Percentiles rank a stretch among this genome's conserved stretches.
Conservation (phyloP, 1,284 basidiomycete species). For the Leucoagaricus sp. region DNA sequence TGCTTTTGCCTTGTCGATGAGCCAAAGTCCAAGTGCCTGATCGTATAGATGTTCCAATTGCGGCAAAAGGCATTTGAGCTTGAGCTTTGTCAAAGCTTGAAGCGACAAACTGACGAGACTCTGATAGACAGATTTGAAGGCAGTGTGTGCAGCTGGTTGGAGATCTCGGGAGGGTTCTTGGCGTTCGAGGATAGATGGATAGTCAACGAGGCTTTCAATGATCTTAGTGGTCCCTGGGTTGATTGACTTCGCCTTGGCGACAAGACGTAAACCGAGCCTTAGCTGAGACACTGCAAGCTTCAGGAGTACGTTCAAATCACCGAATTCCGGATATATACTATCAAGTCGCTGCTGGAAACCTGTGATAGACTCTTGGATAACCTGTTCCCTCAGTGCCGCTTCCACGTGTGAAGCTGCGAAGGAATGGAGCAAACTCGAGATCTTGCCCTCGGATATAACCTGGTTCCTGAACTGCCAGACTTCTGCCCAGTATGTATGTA, state of each 20-base stretch:
- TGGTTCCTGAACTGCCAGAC: constrained; percentile 70
- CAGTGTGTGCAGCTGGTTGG: constrained; percentile 43
- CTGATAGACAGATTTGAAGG: constrained; percentile 47
- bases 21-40: constrained; percentile 80
- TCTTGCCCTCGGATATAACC: constrained; percentile 48
- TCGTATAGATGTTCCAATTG: constrained; percentile 62
- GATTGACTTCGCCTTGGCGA: constrained; percentile 18
- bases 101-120: constrained; percentile 33
- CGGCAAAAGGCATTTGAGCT: neutral
- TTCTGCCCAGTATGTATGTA: constrained; percentile 85
- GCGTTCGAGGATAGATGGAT: constrained; percentile 48
- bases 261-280: constrained; percentile 75
- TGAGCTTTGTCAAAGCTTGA: constrained; percentile 23
- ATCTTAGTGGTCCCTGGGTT: constrained; percentile 21
- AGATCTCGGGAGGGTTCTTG: constrained; percentile 17
- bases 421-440: constrained; percentile 40
- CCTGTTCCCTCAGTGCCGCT: constrained; percentile 52
- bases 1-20: constrained; percentile 75
- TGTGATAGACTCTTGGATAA: constrained; percentile 65
- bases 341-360: constrained; percentile 65
- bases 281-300: constrained; percentile 67
- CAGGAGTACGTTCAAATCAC: constrained; percentile 73
- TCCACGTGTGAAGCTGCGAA: constrained; percentile 37
- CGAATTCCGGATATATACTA: constrained; percentile 58
- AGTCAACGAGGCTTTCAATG: constrained; percentile 44